Base-by-base conservation (phyloP, 2,329 filamentous ascomycete species). In the Colletotrichum gloeosporioides region DNA sequence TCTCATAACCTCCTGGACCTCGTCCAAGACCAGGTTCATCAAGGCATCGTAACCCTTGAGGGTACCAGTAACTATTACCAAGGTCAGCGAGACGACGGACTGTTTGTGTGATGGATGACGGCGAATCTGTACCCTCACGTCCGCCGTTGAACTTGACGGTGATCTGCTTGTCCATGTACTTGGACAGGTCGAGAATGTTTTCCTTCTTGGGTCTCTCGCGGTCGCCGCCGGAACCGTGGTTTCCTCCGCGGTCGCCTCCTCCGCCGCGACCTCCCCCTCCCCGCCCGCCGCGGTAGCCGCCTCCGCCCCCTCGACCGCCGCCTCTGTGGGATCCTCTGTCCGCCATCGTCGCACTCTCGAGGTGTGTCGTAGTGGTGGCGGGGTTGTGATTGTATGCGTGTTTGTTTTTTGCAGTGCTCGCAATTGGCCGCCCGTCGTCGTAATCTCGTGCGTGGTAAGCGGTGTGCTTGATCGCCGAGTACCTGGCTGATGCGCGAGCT, bases 161-260 rank as follows among this genome's bases (percentile, higher is more conserved):
- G 80, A 99, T 95, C 83, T 94, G 91, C 91, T 98, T 98, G 86
- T 99, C 96, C 94, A 98, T 96, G 86, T 99, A 99, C 88, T 98
- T 98, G 83, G 90, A 92, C 82, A 99, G 86, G 83, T 99, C 96
- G 70, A 99, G 92, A 81, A 99, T 99, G 85, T 98, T 99, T 87
- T 99, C 97, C 90, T 99, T 99, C 92, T 98, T 98, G 77, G 96
- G 95, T 81, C 93, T 92, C 86, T 98, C 95, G 80, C 90, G 87
- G 77, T 91, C 84, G 66, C 78, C 79, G 49, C 67, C 69, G 44
- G 75, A 44, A 34, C 78, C 66, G 49, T 73, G 73, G 65, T 74
- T 87, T 29, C 65, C 75, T 39, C 75, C 75, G 67, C 86, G 86
- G 53, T 81, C 81, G 44, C 79, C 82, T 67, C 80, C 83, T n/a